Percentiles rank a stretch among this genome's conserved stretches.
Conservation (phyloP, 2,329 filamentous ascomycete species). For the Paraphoma sp. region DNA sequence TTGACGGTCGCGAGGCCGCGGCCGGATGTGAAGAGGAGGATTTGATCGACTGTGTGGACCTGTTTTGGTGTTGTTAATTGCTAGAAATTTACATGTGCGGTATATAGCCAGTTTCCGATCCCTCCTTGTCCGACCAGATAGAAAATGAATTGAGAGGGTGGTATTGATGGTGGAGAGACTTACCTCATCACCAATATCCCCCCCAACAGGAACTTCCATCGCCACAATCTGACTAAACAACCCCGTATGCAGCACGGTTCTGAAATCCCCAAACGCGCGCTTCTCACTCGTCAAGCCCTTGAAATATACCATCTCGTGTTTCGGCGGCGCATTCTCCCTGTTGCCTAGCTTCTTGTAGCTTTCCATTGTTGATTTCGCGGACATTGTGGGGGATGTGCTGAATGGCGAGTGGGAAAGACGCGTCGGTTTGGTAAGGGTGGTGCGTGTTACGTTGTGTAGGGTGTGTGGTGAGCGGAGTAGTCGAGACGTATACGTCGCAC, state of each 20-base stretch:
- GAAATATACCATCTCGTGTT: constrained; percentile 66
- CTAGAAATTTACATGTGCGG: too few relatives aligned
- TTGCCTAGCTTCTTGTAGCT: constrained; percentile 36
- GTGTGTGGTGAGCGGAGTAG: not conserved
- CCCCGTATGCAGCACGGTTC: constrained; percentile 68
- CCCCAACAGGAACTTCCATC: constrained; percentile 69
- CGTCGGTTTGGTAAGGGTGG: not conserved
- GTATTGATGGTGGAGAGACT: too few relatives aligned
- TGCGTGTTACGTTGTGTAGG: not conserved
- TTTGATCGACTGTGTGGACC: constrained; percentile 68
- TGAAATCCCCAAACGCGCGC: constrained; percentile 64
- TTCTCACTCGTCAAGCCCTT: constrained; percentile 61
- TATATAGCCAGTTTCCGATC: too few relatives aligned
- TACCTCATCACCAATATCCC: constrained; percentile 72
- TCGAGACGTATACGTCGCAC: not conserved
- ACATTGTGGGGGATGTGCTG: constrained; percentile 18
- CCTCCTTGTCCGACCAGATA: too few relatives aligned
- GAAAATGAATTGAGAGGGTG: too few relatives aligned
- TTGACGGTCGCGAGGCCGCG: constrained; percentile 64
- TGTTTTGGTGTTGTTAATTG: too few relatives aligned
- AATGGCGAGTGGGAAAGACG: not conserved
- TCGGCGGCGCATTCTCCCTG: constrained; percentile 33
- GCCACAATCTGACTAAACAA: constrained; percentile 68
- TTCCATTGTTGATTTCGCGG: constrained; percentile 1
- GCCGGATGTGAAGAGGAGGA: constrained; percentile 69